Evolutionary conservation across 371 early-diverging fungal species (phyloP), one percentile per base, ranked within the genome.

Genomic region (Mortierella sp.): DNA sequence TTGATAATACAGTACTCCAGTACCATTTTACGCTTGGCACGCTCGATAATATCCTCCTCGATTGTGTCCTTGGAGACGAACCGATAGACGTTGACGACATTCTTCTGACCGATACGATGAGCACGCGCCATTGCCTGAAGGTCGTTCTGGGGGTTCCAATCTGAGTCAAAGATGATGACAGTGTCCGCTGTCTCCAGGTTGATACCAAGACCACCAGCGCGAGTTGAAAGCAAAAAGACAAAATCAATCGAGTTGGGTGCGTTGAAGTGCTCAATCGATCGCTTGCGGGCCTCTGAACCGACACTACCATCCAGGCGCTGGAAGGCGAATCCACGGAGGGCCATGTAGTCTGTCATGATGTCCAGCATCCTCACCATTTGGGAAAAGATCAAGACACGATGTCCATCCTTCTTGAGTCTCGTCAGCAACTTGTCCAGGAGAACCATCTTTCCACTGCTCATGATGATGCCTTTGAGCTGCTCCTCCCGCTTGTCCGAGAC

Each of bases 111-210:
- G 81, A 98, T 96, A 83, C 99, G 95, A 90, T 99, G 99, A 3
- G 99, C 99, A 70, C 99, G 95, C 5, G 99, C 99, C 98, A 99
- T 99, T 53, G 99, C 99, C 89, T 99, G 99, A 71, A 99, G 88
- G 87, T 99, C 99, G 84, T 98, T 99, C 87, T 99, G 99, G 6
- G 99, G 99, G 88, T 99, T 99, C 97, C 99, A 99, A 87, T 99
- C 99, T 44, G 98, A 97, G 86, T 99, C 99, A 90, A 98, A 99
- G 73, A 99, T 96, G 75, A 99, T 97, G 8, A 99, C 99, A 0
- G 98, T 99, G 86, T 99, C 99, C 0, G 99, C 99, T 0, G 98
- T 98, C 46, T 96, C 97, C 55, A 99, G 89, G 83, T 99, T 99
- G 84, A 99, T 96, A 51, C 99, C 99, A 79, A 99, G 93, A 19